These are phyloP conservation scores for Solanum gracilifrons DNA, from an alignment of 257 asterid genomes.

Conservation along the genomic window DNA sequence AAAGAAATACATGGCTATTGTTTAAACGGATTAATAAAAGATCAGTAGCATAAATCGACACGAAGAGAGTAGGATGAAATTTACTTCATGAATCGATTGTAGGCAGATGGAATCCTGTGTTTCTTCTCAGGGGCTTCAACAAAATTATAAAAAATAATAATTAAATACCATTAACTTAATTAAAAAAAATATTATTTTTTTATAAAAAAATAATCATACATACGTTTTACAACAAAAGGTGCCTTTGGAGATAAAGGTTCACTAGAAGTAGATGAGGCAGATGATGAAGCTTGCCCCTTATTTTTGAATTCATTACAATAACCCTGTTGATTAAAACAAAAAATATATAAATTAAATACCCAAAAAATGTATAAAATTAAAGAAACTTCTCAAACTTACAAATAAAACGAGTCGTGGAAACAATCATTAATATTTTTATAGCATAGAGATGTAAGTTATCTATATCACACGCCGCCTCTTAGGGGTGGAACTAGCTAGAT, in stretches of 20 bases:
- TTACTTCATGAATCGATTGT: slow-evolving; percentile 97
- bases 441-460: not conserved
- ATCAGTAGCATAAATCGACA: not conserved
- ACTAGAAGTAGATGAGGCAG: slow-evolving; percentile 50
- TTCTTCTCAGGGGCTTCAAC: slow-evolving; percentile 88
- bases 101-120: slow-evolving; percentile 97
- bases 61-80: not conserved
- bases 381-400: not conserved
- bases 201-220: slow-evolving; percentile 14
- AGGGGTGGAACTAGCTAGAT: not conserved
- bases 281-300: slow-evolving; percentile 44
- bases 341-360: not conserved
- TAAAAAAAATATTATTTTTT: not conserved
- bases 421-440: not conserved
- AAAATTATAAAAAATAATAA: not conserved
- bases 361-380: not conserved
- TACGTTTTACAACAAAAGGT: slow-evolving; percentile 93
- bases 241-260: slow-evolving; percentile 69
- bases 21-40: not conserved
- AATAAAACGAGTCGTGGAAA: not conserved
- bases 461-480: not conserved
- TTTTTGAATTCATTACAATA: slow-evolving; percentile 52
- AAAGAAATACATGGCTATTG: not conserved
- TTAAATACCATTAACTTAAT: not conserved
- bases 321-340: slow-evolving; percentile 13